Base-by-base conservation (phyloP, 208 protist species). In the Leishmania aethiopica region DNA sequence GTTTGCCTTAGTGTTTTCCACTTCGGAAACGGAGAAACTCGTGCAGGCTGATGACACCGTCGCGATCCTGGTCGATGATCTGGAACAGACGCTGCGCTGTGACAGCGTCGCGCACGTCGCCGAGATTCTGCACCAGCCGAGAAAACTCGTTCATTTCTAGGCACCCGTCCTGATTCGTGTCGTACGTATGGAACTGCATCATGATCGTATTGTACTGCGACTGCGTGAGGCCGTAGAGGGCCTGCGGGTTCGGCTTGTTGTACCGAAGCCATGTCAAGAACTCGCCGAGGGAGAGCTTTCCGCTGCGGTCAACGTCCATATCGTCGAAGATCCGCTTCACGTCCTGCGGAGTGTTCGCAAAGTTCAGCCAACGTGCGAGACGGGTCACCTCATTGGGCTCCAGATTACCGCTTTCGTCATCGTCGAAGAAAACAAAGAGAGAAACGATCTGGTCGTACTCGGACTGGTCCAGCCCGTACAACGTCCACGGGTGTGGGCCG, bases 371-470 rank as follows among this genome's bases (percentile, higher is more conserved):
- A 7, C 88, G 86, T 19, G 91, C 90, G n/a, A 97, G 88, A 17
- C 90, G 88, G 10, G 74, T 78, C 28, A 95, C 86, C 87, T 96
- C 91, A 5, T 78, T 77, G 40, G 81, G 77, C 79, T 94, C 81
- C 32, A 97, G 80, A 47, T 75, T 49, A 37, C 94, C 94, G 75
- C 88, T 93, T 1, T 95, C 91, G 77, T 95, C 88, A 25, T 87
- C 79, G 71, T 96, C 94, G 83, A 96, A 97, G 82, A 94, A 95
- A 17, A 95, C 84, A 85, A 97, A 96, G n/a, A 96, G 71, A 22
- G 91, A 90, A 32, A 96, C 89, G 49, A 96, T 94, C 45, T 95
- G 87, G 72, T 97, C 92, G 81, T 96, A 97, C 87, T 97, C 94
- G 2, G 88, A 80, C 75, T 95, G 94, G 28, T 80, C 76, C 17